These are phyloP conservation scores for Penicillium manginii DNA, from an alignment of 495 filamentous ascomycete genomes.

Conservation along the genomic window DNA sequence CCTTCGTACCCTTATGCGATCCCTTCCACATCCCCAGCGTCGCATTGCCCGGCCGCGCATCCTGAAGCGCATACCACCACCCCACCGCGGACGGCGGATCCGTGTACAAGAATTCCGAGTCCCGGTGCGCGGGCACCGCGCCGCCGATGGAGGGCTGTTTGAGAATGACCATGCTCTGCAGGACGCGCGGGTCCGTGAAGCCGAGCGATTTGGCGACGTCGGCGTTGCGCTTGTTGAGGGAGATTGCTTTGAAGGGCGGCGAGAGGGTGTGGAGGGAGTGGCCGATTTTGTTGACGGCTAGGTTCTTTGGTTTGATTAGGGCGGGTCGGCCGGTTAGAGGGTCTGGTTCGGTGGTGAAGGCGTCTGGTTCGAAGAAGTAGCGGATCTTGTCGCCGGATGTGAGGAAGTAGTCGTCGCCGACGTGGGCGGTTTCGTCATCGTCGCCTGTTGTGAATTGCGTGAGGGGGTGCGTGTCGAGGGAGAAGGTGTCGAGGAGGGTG, in stretches of 20 bases:
- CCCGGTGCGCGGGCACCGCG: conserved; percentile 84
- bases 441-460: conserved; percentile 88
- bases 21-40: conserved; percentile 85
- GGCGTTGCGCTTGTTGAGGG: conserved; percentile 57
- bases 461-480: conserved; percentile 80
- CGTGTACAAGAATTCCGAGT: conserved; percentile 91
- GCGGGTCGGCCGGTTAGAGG: conserved; percentile 41
- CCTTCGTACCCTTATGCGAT: conserved; percentile 59
- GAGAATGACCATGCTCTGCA: conserved; percentile 98
- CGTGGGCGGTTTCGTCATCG: conserved; percentile 59
- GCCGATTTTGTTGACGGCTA: conserved; percentile 95
- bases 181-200: conserved; percentile 71
- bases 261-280: conserved; percentile 83
- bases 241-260: conserved; percentile 67
- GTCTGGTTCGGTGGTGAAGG: conserved; percentile 45
- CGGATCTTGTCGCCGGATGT: conserved; percentile 84
- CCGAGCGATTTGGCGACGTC: conserved; percentile 71
- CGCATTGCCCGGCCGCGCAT: conserved; percentile 81
- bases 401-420: conserved; percentile 96
- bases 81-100: conserved; percentile 87
- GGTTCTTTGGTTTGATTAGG: conserved; percentile 74
- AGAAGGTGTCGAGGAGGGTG: conserved; percentile 72
- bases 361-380: conserved; percentile 94
- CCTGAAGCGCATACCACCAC: conserved; percentile 95
- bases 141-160: conserved; percentile 97